These are phyloP conservation scores for Zymoseptoria pseudotritici DNA, from an alignment of 2,329 filamentous ascomycete genomes.

Conservation along the genomic window DNA sequence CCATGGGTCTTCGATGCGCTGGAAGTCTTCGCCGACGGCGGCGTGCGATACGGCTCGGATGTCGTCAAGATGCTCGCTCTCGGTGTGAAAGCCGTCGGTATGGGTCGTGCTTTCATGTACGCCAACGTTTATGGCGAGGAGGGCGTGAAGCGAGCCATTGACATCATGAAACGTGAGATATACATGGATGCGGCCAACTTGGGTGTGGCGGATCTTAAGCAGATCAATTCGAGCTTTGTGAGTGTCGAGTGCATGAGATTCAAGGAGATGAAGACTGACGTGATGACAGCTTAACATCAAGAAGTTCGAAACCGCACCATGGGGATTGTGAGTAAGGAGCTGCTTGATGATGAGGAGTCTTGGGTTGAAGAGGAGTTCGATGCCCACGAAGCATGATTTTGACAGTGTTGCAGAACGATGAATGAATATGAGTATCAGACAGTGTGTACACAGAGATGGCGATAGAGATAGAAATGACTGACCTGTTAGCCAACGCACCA, in stretches of 20 bases:
- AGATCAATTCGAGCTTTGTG: constrained; percentile 6
- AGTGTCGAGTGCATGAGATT: background rate
- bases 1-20: constrained; percentile 33
- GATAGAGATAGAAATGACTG: background rate
- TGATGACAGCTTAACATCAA: background rate
- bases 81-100: constrained; percentile 36
- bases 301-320: background rate
- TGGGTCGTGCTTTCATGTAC: constrained; percentile 47
- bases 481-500: background rate
- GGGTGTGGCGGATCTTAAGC: constrained; percentile 13
- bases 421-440: background rate
- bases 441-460: background rate
- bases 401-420: background rate
- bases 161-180: constrained; percentile 47
- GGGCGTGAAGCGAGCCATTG: constrained; percentile 47
- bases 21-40: constrained; percentile 35
- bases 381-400: background rate
- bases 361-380: background rate
- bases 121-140: constrained; percentile 50
- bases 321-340: background rate
- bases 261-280: background rate
- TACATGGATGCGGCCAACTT: constrained; percentile 16
- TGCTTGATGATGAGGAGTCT: background rate
- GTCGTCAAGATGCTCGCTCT: constrained; percentile 35
- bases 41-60: constrained; percentile 34